phyloP scores from a whole-genome alignment of 768 basidiomycete genomes.

The Suillus occidentalis region DNA sequence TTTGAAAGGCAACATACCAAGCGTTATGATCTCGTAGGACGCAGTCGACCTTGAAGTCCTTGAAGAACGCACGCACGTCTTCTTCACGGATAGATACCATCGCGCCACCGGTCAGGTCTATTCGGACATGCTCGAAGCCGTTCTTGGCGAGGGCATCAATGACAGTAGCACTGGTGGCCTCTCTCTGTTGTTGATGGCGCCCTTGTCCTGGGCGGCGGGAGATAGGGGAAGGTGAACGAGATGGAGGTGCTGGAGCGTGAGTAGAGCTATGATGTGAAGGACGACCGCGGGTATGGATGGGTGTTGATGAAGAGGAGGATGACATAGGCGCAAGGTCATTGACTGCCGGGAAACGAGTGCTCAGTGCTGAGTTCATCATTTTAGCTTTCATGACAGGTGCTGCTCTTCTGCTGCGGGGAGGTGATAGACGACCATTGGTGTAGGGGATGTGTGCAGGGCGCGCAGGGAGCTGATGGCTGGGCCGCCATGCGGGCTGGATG shows the following conservation, averaged over 20 bases:
- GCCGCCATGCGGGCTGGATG: conserved; percentile 17
- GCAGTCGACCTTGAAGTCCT: conserved; percentile 69
- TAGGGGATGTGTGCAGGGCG: conserved; percentile 25
- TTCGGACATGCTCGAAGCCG: conserved; percentile 63
- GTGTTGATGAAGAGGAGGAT: conserved; percentile 38
- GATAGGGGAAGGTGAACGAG: conserved; percentile 43
- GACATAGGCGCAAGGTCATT: conserved; percentile 20
- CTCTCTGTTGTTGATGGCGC: conserved; percentile 22
- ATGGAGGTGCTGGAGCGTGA: conserved; percentile 23
- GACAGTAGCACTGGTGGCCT: conserved; percentile 20
- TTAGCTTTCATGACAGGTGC: conserved; percentile 25
- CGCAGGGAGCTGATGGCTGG: conserved; percentile 29
- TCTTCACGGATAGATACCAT: conserved; percentile 59
- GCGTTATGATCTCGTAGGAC: conserved; percentile 68
- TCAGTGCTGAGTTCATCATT: conserved; percentile 24
- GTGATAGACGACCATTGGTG: conserved; percentile 27
- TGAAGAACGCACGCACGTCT: conserved; percentile 68
- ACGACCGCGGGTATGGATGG: conserved; percentile 29
- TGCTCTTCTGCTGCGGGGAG: conserved; percentile 28
- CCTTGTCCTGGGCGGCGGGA: conserved; percentile 39
- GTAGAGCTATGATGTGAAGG: conserved; percentile 21
- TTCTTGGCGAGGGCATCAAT: conserved; percentile 55
- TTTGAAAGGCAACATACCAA: conserved; percentile 82
- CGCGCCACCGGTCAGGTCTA: conserved; percentile 49
- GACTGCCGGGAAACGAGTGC: conserved; percentile 19